Percentiles rank a stretch among this genome's conserved stretches.
phyloP scores from a whole-genome alignment of 257 asterid species.

The Asclepias syriaca region DNA sequence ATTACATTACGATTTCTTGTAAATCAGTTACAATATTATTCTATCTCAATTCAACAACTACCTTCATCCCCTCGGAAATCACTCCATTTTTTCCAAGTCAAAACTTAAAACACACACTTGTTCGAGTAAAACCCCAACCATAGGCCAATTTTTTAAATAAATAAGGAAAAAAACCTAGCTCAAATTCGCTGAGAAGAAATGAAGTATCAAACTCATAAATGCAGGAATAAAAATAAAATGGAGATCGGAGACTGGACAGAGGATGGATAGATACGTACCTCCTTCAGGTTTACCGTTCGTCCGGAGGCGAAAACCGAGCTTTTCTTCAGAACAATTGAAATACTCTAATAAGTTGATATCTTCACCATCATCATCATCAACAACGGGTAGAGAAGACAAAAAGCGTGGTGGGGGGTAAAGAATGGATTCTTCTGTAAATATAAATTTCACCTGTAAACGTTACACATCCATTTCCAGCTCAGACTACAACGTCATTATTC shows the following conservation, averaged over 20 bases:
- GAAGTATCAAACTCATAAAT: not conserved
- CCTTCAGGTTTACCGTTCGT: no score
- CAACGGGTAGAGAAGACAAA: slow-evolving; percentile 1
- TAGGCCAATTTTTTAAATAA: no score
- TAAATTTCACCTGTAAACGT: slow-evolving; percentile 19
- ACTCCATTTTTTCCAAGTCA: not conserved
- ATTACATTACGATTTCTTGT: not conserved
- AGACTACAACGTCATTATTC: slow-evolving; percentile 16
- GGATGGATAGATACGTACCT: no score
- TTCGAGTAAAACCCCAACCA: not conserved
- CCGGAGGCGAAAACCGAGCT: not conserved
- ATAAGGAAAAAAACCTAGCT: not conserved
- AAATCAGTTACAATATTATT: not conserved
- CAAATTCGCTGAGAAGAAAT: not conserved
- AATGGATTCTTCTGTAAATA: slow-evolving; percentile 3
- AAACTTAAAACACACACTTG: not conserved
- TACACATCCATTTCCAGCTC: slow-evolving; percentile 7
- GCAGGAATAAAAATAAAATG: no score
- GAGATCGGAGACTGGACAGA: no score
- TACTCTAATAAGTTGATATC: not conserved
- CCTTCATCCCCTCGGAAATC: not conserved
- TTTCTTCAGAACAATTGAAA: not conserved
- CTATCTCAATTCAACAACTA: not conserved
- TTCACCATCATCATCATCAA: not conserved
- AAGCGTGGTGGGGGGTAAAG: not conserved